These are phyloP conservation scores for Speleostelium caveatum DNA, from an alignment of 78 protist genomes.

Conservation along the genomic window DNA sequence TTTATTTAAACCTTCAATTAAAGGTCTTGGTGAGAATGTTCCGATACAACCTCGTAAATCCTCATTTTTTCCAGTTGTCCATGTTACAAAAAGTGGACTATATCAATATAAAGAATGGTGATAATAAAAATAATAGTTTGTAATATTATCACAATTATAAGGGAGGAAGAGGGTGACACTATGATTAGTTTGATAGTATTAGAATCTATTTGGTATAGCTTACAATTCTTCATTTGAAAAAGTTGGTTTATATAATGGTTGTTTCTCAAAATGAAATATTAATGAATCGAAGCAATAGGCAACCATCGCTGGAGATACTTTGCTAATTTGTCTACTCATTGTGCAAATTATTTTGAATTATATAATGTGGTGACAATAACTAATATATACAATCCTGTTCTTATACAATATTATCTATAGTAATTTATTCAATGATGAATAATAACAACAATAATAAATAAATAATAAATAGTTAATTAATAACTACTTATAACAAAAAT, in stretches of 20 bases:
- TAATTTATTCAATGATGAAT: too few relatives aligned
- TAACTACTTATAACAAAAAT: neutral
- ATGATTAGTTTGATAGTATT: too few relatives aligned
- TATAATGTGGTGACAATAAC: neutral
- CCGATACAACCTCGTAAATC: conserved; percentile 86
- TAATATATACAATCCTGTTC: neutral
- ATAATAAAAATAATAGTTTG: neutral
- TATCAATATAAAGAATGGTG: neutral
- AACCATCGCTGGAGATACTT: conserved; percentile 43
- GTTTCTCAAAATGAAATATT: conserved; percentile 15
- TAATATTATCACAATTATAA: neutral
- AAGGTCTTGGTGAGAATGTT: conserved; percentile 37
- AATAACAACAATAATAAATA: neutral
- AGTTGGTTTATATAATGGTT: conserved; percentile 27
- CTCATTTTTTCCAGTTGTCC: conserved; percentile 58
- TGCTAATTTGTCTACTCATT: neutral
- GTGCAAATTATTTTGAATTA: neutral
- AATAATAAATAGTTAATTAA: neutral
- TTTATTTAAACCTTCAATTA: conserved; percentile 55
- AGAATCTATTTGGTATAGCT: neutral
- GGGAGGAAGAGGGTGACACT: too few relatives aligned
- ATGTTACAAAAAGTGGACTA: conserved; percentile 85
- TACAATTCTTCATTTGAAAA: conserved; percentile 48
- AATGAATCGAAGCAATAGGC: conserved; percentile 49
- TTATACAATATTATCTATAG: neutral